Percentiles rank a stretch among this genome's conserved stretches.
Conservation (phyloP, 2,329 filamentous ascomycete species). For the Botryosphaeria dothidea region DNA sequence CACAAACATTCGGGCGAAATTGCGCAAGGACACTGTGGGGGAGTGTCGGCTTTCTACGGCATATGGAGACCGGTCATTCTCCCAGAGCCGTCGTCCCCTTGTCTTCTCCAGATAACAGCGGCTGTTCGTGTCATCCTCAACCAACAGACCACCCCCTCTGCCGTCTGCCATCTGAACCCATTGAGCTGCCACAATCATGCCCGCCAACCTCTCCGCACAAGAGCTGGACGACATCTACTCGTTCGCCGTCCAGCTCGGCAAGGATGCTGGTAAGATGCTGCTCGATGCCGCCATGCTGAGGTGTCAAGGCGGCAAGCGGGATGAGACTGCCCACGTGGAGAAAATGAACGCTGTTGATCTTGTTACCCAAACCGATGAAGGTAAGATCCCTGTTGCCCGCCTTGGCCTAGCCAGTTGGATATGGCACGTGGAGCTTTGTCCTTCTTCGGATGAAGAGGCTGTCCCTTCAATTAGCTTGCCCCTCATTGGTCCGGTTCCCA, state of each 20-base stretch:
- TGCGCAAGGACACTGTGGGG: not conserved
- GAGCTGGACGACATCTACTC: slow-evolving; percentile 54
- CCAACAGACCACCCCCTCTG: not conserved
- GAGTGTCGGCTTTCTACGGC: not conserved
- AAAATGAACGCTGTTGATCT: slow-evolving; percentile 78
- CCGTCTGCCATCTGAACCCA: not conserved
- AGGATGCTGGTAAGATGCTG: slow-evolving; percentile 68
- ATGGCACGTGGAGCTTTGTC: slow-evolving; percentile 3
- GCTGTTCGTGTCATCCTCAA: not conserved
- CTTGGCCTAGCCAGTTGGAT: not conserved
- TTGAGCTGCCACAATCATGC: not conserved
- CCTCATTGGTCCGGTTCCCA: not conserved
- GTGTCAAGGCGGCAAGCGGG: slow-evolving; percentile 42
- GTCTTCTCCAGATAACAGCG: not conserved
- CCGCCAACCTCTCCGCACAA: not conserved
- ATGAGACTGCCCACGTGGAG: slow-evolving; percentile 52
- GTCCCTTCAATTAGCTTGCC: slow-evolving; percentile 22
- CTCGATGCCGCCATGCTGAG: slow-evolving; percentile 63
- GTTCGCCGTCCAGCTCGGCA: slow-evolving; percentile 70
- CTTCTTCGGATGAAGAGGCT: not conserved
- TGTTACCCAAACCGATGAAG: slow-evolving; percentile 74
- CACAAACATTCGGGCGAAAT: too few species aligned
- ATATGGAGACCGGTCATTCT: not conserved
- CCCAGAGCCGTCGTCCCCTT: not conserved
- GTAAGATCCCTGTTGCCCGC: slow-evolving; percentile 39